phyloP scores from a whole-genome alignment of 2,329 filamentous ascomycete species.

The Cucurbitaria berberidis region DNA sequence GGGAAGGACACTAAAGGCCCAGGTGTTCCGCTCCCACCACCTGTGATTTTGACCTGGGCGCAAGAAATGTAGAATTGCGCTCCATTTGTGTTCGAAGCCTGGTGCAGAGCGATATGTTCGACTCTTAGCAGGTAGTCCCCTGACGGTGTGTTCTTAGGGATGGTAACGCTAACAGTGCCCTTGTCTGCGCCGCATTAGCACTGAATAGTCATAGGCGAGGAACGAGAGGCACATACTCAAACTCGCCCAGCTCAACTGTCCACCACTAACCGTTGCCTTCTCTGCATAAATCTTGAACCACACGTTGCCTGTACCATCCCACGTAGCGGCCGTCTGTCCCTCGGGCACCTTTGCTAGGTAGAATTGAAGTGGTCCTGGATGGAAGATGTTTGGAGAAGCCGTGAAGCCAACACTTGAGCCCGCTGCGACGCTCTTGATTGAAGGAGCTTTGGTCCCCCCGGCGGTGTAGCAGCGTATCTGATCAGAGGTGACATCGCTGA shows the following conservation, averaged over 20 bases:
- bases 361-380: conserved; percentile 46
- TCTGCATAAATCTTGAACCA: conserved; percentile 45
- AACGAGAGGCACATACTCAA: conserved; percentile 19
- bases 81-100: conserved; percentile 39
- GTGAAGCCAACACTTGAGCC: conserved; percentile 43
- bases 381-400: conserved; percentile 30
- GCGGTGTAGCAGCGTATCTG: conserved; percentile 40
- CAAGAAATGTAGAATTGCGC: conserved; percentile 57
- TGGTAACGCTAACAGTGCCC: conserved; percentile 40
- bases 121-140: conserved; percentile 56
- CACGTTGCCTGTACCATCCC: conserved; percentile 42
- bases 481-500: conserved; percentile 18
- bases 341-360: conserved; percentile 48
- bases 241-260: conserved; percentile 27
- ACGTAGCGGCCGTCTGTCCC: conserved; percentile 38
- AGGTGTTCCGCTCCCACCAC: conserved; percentile 45
- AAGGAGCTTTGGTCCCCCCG: conserved; percentile 19
- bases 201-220: not conserved
- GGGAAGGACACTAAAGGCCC: conserved; percentile 50
- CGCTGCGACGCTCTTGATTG: conserved; percentile 22
- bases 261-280: conserved; percentile 7
- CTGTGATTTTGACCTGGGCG: conserved; percentile 52
- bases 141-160: conserved; percentile 49
- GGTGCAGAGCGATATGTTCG: conserved; percentile 57
- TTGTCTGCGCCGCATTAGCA: conserved; percentile 4